Conservation (phyloP, 305 asterid genomes). For the Ilex paraguariensis region DNA sequence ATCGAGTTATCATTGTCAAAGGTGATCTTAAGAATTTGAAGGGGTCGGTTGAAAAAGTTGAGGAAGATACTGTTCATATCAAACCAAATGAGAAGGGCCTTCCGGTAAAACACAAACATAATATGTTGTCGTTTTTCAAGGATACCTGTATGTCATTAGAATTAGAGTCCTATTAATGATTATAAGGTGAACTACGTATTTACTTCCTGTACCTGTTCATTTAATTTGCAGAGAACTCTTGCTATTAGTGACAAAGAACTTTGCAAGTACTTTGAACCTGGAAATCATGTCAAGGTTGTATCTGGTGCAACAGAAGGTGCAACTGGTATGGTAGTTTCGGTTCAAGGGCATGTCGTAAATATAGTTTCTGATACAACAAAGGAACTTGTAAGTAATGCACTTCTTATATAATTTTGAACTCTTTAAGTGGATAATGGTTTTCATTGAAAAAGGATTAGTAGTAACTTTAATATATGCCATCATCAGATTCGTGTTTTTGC, state of each 20-base stretch:
- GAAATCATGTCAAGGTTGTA: constrained; percentile 91
- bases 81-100: constrained; percentile 79
- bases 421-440: no score
- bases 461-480: constrained; percentile 2
- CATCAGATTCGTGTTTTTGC: constrained; percentile 85
- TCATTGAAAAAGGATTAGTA: no score
- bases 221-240: constrained; percentile 53
- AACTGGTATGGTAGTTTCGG: constrained; percentile 96
- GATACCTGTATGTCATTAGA: no score
- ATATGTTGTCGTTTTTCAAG: background rate
- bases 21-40: constrained; percentile 90
- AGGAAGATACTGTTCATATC: constrained; percentile 89
- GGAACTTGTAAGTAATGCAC: constrained; percentile 59
- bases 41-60: constrained; percentile 93
- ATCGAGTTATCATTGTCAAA: constrained; percentile 79
- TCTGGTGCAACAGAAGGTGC: constrained; percentile 94
- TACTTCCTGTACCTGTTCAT: constrained; percentile 10
- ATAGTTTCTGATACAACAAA: constrained; percentile 94
- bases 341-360: constrained; percentile 92
- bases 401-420: no score
- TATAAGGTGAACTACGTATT: no score
- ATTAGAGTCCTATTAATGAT: no score
- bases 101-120: constrained; percentile 35
- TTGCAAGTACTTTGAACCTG: constrained; percentile 94
- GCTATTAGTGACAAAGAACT: constrained; percentile 76